phyloP scores from a whole-genome alignment of 306 rosid genomes.

The Cucurbita pepo region DNA sequence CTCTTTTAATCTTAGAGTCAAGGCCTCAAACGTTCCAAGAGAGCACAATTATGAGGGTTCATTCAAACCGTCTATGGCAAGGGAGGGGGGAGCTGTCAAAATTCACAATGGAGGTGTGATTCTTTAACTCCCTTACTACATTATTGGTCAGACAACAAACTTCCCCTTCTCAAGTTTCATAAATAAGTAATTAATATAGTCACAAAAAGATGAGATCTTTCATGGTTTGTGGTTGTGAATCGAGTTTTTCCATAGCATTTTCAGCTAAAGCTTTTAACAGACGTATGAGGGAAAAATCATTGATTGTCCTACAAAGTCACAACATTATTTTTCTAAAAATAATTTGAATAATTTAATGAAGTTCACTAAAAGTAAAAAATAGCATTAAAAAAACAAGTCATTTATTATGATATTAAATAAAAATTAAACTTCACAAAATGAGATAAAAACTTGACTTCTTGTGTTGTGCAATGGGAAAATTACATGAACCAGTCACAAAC shows the following conservation, averaged over 20 bases:
- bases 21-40: neutral
- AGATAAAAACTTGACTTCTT: neutral
- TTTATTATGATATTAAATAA: neutral
- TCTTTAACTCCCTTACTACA: neutral
- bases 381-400: neutral
- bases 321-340: neutral
- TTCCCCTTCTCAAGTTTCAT: neutral
- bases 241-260: neutral
- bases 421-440: neutral
- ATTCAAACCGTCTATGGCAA: neutral
- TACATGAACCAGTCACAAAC: neutral
- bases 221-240: neutral
- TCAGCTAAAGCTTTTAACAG: neutral
- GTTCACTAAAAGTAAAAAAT: neutral
- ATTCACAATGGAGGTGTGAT: neutral
- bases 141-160: neutral
- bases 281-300: neutral
- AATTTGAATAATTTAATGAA: neutral
- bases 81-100: neutral
- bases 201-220: neutral
- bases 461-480: neutral
- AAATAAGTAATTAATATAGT: neutral
- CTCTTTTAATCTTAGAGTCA: neutral
- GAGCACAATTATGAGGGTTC: neutral
- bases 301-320: neutral